Conservation (phyloP, 2,329 filamentous ascomycete genomes). For the Fusarium oxysporum region DNA sequence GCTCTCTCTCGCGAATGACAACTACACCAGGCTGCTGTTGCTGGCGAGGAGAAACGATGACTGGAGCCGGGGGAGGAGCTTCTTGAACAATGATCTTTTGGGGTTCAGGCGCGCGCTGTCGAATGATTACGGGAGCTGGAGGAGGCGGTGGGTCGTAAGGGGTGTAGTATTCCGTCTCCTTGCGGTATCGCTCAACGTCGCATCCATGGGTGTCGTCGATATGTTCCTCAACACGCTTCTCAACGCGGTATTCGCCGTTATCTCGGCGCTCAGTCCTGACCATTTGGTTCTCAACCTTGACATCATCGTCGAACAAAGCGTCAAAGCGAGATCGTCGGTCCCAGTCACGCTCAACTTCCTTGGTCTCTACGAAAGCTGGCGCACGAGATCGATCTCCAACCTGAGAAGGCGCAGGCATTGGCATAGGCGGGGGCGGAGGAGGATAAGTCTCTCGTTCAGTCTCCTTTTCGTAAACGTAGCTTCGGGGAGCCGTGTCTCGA, state of each 20-base stretch:
- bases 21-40: constrained; percentile 60
- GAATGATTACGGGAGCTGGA: constrained; percentile 64
- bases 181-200: constrained; percentile 69
- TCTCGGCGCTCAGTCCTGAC: constrained; percentile 58
- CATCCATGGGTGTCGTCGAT: constrained; percentile 58
- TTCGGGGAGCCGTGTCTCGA: constrained; percentile 45
- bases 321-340: constrained; percentile 56
- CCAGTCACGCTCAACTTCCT: constrained; percentile 57
- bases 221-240: constrained; percentile 65
- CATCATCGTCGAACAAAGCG: constrained; percentile 61
- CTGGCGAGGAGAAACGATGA: constrained; percentile 59
- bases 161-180: constrained; percentile 72
- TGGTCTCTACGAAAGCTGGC: constrained; percentile 51
- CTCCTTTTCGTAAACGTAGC: constrained; percentile 41
- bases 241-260: constrained; percentile 58
- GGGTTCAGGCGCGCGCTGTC: constrained; percentile 64
- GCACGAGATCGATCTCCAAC: constrained; percentile 46
- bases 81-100: constrained; percentile 72
- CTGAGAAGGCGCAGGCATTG: constrained; percentile 40
- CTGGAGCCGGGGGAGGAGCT: constrained; percentile 63
- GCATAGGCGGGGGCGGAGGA: constrained; percentile 38
- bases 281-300: constrained; percentile 64
- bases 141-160: constrained; percentile 61
- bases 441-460: constrained; percentile 41
- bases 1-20: constrained; percentile 57